Conservation (phyloP, 441 rosid species). For the Pelargonium cotyledonis region DNA sequence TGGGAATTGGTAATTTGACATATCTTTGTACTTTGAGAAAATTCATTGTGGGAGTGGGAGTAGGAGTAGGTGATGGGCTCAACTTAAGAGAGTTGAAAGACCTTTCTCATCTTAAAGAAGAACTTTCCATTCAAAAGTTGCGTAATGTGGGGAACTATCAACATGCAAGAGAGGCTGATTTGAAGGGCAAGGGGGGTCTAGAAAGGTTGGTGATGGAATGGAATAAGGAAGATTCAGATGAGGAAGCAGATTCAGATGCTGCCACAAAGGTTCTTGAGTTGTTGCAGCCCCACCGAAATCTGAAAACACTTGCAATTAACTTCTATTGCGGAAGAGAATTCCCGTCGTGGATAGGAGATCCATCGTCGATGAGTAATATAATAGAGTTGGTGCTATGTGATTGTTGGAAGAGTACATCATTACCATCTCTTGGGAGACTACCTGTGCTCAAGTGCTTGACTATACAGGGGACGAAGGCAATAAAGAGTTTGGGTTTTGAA, state of each 20-base stretch:
- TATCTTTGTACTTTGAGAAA: neutral
- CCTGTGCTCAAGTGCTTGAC: constrained; percentile 16
- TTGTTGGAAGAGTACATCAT: neutral
- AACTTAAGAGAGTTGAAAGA: constrained; percentile 15
- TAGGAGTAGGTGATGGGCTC: neutral
- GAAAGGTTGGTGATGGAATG: constrained; percentile 13
- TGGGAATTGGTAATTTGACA: neutral
- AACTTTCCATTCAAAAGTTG: constrained; percentile 14
- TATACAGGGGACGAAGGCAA: constrained; percentile 8
- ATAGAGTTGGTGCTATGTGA: neutral
- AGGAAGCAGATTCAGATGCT: neutral
- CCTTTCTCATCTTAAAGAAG: constrained; percentile 10
- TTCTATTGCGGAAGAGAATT: constrained; percentile 15
- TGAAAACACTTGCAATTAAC: constrained; percentile 13
- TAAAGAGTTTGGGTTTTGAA: constrained; percentile 6
- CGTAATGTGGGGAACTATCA: constrained; percentile 13
- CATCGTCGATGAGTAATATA: constrained; percentile 9
- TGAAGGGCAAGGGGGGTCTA: neutral
- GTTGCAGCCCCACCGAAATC: constrained; percentile 12
- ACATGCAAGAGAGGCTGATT: constrained; percentile 15
- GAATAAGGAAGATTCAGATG: neutral
- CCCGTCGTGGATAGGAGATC: constrained; percentile 21
- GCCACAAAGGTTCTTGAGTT: constrained; percentile 14
- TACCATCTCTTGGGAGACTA: constrained; percentile 27
- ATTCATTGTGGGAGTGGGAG: constrained; percentile 8